A percentile compares a stretch with the other conserved stretches of the same genome.
Conservation (phyloP, 371 early-diverging fungal species). For the Umbelopsis sp. region DNA sequence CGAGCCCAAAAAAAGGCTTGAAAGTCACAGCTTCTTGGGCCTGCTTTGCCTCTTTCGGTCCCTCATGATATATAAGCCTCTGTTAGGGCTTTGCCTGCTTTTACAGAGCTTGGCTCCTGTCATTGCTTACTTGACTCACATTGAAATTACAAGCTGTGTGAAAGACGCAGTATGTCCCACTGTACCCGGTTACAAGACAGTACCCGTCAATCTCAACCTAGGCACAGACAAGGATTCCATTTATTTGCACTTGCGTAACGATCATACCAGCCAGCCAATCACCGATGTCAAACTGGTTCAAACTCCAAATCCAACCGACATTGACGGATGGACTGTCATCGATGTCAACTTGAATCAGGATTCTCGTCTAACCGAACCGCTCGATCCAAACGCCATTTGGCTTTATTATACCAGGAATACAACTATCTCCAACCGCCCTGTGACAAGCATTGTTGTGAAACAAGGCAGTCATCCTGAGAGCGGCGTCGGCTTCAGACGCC, state of each 20-base stretch:
- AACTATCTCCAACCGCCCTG: conserved; percentile 28
- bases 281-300: conserved; percentile 28
- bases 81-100: conserved; percentile 2
- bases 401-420: conserved; percentile 39
- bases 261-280: conserved; percentile 27
- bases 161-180: conserved; percentile 30
- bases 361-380: conserved; percentile 26
- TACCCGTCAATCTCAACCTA: conserved; percentile 48
- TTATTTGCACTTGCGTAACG: conserved; percentile 49
- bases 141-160: conserved; percentile 35
- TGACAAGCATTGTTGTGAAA: conserved; percentile 38
- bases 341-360: conserved; percentile 40
- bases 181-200: conserved; percentile 46
- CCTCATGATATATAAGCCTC: conserved; percentile 8
- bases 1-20: not conserved
- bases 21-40: not conserved
- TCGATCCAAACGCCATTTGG: conserved; percentile 29
- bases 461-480: conserved; percentile 31
- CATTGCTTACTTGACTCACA: conserved; percentile 36
- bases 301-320: conserved; percentile 19
- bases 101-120: not conserved
- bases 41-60: conserved; percentile 13
- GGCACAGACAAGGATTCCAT: conserved; percentile 41
- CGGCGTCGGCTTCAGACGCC: conserved; percentile 36
- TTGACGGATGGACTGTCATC: conserved; percentile 28